These are phyloP conservation scores for Sanguinoderma infundibulare DNA, from an alignment of 1,284 basidiomycete species.

Conservation along the genomic window DNA sequence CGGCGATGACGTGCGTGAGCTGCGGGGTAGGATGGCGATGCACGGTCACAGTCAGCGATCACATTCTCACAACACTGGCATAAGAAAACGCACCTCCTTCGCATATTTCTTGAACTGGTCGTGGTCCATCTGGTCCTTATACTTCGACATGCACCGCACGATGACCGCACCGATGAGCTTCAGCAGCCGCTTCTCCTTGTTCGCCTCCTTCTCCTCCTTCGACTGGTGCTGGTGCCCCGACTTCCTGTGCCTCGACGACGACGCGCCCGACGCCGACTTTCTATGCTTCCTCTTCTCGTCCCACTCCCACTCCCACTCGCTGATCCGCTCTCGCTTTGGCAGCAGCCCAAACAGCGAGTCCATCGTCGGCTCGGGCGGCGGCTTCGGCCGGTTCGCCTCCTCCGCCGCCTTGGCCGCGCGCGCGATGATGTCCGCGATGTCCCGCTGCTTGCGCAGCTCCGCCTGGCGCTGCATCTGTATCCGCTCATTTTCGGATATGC, in stretches of 20 bases:
- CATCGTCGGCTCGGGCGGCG: constrained; percentile 13
- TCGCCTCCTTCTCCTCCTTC: constrained; percentile 62
- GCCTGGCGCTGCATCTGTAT: constrained; percentile 9
- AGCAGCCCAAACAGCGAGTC: background rate
- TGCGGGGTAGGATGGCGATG: constrained; percentile 36
- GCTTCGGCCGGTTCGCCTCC: constrained; percentile 32
- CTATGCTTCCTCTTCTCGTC: constrained; percentile 39
- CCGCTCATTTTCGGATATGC: background rate
- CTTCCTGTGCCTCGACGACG: constrained; percentile 44
- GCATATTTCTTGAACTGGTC: constrained; percentile 96
- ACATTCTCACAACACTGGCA: background rate
- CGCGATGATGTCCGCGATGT: constrained; percentile 53
- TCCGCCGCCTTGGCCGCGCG: constrained; percentile 49
- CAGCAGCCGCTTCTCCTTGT: constrained; percentile 83
- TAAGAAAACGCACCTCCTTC: constrained; percentile 70
- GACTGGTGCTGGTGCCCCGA: constrained; percentile 36
- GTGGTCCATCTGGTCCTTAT: constrained; percentile 79
- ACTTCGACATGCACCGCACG: constrained; percentile 91
- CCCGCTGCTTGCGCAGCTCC: constrained; percentile 26
- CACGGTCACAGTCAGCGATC: background rate
- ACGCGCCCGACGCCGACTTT: too few species aligned
- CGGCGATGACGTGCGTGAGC: constrained; percentile 82
- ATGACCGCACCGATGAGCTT: constrained; percentile 91
- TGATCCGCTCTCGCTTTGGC: constrained; percentile 1
- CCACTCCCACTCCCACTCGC: constrained; percentile 37